phyloP scores from a whole-genome alignment of 495 filamentous ascomycete species.

The Penicillium angulare region DNA sequence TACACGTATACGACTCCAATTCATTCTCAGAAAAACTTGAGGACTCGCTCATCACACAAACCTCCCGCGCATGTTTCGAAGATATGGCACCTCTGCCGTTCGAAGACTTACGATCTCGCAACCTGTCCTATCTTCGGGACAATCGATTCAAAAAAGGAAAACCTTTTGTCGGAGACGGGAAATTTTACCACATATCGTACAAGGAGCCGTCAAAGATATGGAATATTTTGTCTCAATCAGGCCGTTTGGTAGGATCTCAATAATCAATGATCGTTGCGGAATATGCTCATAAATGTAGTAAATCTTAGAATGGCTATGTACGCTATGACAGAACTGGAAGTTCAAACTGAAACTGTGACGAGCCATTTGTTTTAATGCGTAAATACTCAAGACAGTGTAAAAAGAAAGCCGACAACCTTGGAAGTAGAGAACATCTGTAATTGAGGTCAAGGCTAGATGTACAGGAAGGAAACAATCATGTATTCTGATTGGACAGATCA shows the following conservation, averaged over 20 bases:
- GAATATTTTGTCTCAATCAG: background rate
- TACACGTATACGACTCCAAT: background rate
- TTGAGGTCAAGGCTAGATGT: too few relatives aligned
- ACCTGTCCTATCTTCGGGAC: constrained; percentile 2
- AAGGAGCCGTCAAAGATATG: background rate
- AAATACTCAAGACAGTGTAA: too few relatives aligned
- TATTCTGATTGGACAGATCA: too few relatives aligned
- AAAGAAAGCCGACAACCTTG: too few relatives aligned
- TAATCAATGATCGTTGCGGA: too few relatives aligned
- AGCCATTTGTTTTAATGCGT: too few relatives aligned
- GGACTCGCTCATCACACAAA: background rate
- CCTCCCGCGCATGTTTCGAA: background rate
- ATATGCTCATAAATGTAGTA: too few relatives aligned
- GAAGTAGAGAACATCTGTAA: too few relatives aligned
- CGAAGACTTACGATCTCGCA: constrained; percentile 3
- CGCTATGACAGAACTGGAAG: too few relatives aligned
- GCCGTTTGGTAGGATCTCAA: background rate
- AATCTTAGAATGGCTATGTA: too few relatives aligned
- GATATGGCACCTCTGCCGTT: background rate
- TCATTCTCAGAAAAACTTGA: background rate
- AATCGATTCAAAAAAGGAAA: background rate
- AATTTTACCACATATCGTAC: background rate
- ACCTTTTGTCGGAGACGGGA: background rate
- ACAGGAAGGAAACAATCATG: too few relatives aligned
- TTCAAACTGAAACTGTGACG: too few relatives aligned